A percentile compares a stretch with the other conserved stretches of the same genome.
Conservation (phyloP, 371 early-diverging fungal species). For the Rhizoclosmatium hyalinum region DNA sequence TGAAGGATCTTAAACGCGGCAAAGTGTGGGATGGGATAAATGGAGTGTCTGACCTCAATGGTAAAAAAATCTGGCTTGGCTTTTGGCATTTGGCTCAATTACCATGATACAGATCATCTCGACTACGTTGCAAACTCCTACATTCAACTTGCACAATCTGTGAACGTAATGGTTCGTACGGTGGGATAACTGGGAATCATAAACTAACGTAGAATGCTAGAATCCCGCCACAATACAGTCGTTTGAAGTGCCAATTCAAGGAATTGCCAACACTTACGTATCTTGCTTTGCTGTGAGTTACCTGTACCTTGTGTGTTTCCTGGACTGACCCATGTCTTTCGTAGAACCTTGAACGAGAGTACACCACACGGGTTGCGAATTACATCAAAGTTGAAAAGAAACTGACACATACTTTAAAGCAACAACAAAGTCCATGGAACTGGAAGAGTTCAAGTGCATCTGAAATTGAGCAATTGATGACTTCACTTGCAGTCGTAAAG, state of each 20-base stretch:
- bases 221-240: not conserved
- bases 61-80: not conserved
- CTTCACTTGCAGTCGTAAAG: not conserved
- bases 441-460: not conserved
- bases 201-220: not conserved
- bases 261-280: conserved; percentile 6
- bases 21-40: conserved; percentile 3
- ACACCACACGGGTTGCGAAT: not conserved
- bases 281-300: conserved; percentile 1
- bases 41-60: not conserved
- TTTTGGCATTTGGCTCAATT: not conserved
- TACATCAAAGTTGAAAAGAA: not conserved
- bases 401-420: not conserved
- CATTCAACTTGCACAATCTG: not conserved
- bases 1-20: conserved; percentile 16
- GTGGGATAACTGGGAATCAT: too few relatives aligned
- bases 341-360: conserved; percentile 5
- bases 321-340: not conserved
- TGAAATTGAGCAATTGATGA: not conserved
- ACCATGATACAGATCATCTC: not conserved
- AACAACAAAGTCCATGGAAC: not conserved
- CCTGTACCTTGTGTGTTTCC: not conserved
- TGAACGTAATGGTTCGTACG: conserved; percentile 1
- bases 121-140: not conserved
- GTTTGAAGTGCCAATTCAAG: conserved; percentile 12